Conservation (phyloP, 495 filamentous ascomycete species). For the Lepidopterella palustris region DNA sequence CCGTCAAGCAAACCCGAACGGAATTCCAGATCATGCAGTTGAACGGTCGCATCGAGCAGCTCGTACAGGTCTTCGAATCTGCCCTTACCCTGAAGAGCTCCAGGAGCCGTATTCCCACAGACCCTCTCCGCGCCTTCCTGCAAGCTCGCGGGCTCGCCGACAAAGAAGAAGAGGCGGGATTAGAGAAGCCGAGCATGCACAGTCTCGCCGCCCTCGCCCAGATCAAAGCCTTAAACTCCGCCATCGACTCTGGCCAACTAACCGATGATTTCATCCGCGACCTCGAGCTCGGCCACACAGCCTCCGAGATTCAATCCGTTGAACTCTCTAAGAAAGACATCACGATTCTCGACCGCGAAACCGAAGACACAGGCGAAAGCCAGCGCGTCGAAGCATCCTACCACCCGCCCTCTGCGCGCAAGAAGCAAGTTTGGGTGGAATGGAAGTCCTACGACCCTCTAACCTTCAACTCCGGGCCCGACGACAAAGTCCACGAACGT, state of each 20-base stretch:
- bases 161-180: conserved; percentile 8
- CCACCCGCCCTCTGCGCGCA: conserved; percentile 11
- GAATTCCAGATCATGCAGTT: conserved; percentile 34
- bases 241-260: conserved; percentile 16
- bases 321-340: conserved; percentile 20
- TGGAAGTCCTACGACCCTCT: conserved; percentile 29
- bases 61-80: conserved; percentile 29
- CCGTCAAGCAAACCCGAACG: conserved; percentile 25
- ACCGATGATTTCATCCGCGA: conserved; percentile 24
- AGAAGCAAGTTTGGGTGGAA: conserved; percentile 29
- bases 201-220: conserved; percentile 25
- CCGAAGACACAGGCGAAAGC: conserved; percentile 12
- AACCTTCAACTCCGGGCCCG: conserved; percentile 14
- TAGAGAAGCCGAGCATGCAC: conserved; percentile 7
- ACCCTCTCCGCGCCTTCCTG: conserved; percentile 17
- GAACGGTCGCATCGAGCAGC: conserved; percentile 28
- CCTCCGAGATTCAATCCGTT: conserved; percentile 21
- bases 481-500: conserved; percentile 22
- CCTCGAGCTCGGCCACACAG: conserved; percentile 15
- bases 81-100: conserved; percentile 7
- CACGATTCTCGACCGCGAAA: conserved; percentile 14
- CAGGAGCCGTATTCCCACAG: conserved; percentile 6
- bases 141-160: conserved; percentile 20
- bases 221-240: conserved; percentile 27
- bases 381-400: conserved; percentile 27